These are phyloP conservation scores for Eremochloa ophiuroides DNA, from an alignment of 176 grass and related monocot genomes.

Conservation along the genomic window DNA sequence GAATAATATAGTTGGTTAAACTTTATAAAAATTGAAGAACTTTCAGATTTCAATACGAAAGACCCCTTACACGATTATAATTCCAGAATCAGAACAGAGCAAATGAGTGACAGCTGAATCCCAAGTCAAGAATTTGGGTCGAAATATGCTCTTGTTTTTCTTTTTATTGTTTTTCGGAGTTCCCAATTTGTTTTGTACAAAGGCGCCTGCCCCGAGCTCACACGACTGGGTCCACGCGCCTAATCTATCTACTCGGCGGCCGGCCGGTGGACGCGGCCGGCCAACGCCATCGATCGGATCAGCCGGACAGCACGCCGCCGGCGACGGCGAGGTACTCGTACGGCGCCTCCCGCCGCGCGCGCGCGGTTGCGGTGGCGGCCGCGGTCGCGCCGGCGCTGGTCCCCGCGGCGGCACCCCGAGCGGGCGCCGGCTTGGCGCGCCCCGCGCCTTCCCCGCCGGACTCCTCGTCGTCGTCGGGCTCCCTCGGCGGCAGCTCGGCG, in stretches of 20 bases:
- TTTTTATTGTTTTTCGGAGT: not conserved
- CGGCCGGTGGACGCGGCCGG: not conserved
- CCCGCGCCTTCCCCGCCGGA: not conserved
- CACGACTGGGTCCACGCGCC: slow-evolving; percentile 4
- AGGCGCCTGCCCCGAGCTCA: not conserved
- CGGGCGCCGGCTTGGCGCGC: not conserved
- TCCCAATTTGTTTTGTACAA: not conserved
- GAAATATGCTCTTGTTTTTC: not conserved
- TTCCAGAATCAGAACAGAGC: not conserved
- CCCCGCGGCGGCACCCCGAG: not conserved
- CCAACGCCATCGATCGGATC: not conserved
- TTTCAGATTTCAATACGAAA: not conserved
- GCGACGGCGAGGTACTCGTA: slow-evolving; percentile 18
- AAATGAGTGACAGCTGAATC: not conserved
- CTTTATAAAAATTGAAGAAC: not conserved
- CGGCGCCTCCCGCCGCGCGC: not conserved
- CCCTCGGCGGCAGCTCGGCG: slow-evolving; percentile 40
- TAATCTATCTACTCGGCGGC: not conserved
- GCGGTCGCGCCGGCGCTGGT: not conserved
- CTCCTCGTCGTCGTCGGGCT: not conserved
- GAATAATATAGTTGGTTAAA: not conserved
- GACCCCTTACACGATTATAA: not conserved
- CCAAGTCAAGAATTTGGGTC: not conserved
- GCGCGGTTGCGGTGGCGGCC: not conserved
- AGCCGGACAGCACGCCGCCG: slow-evolving; percentile 30